Base-by-base conservation (phyloP, 352 stramenopile species). In the Pythium biforme region DNA sequence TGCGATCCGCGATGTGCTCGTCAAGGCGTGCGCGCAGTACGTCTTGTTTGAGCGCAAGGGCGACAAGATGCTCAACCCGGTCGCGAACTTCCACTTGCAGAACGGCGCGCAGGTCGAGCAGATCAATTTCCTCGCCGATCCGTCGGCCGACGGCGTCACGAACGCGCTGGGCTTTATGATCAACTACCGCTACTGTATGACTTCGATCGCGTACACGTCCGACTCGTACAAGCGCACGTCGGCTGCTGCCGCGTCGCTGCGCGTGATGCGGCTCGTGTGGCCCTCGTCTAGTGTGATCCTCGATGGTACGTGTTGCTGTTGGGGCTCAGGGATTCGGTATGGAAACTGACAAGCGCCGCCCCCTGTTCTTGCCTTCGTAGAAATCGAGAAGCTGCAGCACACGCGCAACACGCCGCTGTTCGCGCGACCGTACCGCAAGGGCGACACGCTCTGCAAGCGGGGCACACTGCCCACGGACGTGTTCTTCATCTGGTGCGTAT, bases 111-210 rank as follows among this genome's bases (percentile, higher is more conserved):
- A 95, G 62, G 83, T 95, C 19, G 86, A 95, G 60, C 84, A 92
- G 49, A 74, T 95, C 55, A 93, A 95, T 52, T 95, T 93, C 52
- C 72, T 86, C 34, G 86, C 83, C 0, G 83, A 95, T 59, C 74
- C 72, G 17, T 88, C 82, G 4, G 60, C 68, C 9, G 69, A 75
- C 19, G 77, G 76, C 11, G 59, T 91, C 33, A 55, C 58, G 17
- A 74, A 55, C 9, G 75, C 81, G 22, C 74, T 87, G 7, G 81
- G 79, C 9, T 85, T 90, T 66, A 95, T 95, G 86, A 89, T 95
- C 71, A 95, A 95, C 65, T 95, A 95, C 57, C 82, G 86, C 47
- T 95, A 95, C 58, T 88, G 80, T 58, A 92, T 95, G 81, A 90
- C 73, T 6, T 89, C 79, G 29, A 83, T 90, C 50, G 77, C 90